Base-by-base conservation (phyloP, 768 basidiomycete genomes). In the Lyophyllum decastes region DNA sequence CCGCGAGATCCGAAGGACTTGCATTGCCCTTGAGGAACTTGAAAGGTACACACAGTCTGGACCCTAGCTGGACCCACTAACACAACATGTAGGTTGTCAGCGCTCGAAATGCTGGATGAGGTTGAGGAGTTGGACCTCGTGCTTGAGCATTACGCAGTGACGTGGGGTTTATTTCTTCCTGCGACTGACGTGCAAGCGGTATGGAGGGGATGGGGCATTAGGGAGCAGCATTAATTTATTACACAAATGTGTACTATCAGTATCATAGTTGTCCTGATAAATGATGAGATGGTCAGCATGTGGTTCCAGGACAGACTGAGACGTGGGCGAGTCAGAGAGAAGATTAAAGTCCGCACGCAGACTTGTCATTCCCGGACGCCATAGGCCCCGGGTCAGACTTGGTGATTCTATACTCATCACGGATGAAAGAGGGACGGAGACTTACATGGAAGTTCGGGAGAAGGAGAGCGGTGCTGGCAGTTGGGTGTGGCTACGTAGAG, bases 61-160 rank as follows among this genome's bases (percentile, higher is more conserved):
- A 40, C 25, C 26, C 38, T 44, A 21, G 19, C 21, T 38, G 19
- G 2, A 21, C 11, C 21, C 12, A 38, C 27, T 48, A 30, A 40
- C 26, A 11, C n/a, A 41, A 12, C 9, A n/a, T n/a, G n/a, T 38
- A 94, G 94, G 64, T 88, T 95, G 66, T 82, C 90, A 0, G 77
- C 73, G 55, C 78, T 97, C 16, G 96, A 98, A 68, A 80, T 92
- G 72, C 80, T 99, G 4, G 96, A 98, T 67, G 95, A 99, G 72
- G 78, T 94, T 9, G 96, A 99, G 71, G 96, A 98, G 72, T 80
- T 99, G 19, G 90, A 95, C 56, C 81, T 99, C 4, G 90, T 98
- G 1, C 75, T 97, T 27, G 80, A 80, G 2, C 95, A 98, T 68
- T 98, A 98, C 70, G 92, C 89, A 14, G 83, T 98, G 53, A 86